Base-by-base conservation (phyloP, 805 yeast species). In the Komagataella pastoris region DNA sequence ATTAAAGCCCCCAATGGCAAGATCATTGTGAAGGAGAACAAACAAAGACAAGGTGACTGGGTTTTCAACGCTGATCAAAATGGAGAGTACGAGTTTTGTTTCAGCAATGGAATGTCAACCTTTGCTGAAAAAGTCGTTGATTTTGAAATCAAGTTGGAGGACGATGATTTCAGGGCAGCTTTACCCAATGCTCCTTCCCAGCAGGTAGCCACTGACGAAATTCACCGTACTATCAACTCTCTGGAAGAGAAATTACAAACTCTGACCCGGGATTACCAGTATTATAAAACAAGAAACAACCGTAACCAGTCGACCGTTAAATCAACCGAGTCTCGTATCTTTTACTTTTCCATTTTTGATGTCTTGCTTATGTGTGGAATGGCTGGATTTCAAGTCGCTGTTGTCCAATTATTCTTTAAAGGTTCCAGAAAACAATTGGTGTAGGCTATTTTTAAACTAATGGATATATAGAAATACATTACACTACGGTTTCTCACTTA, bases 31-130 rank as follows among this genome's bases (percentile, higher is more conserved):
- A 60, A 69, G 40, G 84, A 83, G 51, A 69, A 71, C 49, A 80
- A 81, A 57, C 80, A 81, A 63, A 78, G 85, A 65, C 91, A 85
- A 65, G 95, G 90, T 10, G 95, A 88, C 61, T 83, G 83, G 71
- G 71, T 79, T 6, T 81, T 89, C 64, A 72, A 69, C 18, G 95
- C 87, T 19, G 79, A 76, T 46, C 62, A 64, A 50, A 63, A 66
- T 17, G 97, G 97, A 47, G 96, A 89, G 65, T 89, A 88, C 71
- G 85, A 83, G 65, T 83, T 89, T 65, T 89, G 97, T 69, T 88
- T 89, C 71, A 69, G 80, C 59, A 85, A 87, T 66, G 85, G 80
- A 55, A 84, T 85, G 86, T 79, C 88, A 3, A 83, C 90, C 3
- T 80, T 80, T 63, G 83, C 89, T 51, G 90, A 85, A 62, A 88